These are phyloP conservation scores for Pichia heedii DNA, from an alignment of 805 yeast genomes.

Conservation along the genomic window DNA sequence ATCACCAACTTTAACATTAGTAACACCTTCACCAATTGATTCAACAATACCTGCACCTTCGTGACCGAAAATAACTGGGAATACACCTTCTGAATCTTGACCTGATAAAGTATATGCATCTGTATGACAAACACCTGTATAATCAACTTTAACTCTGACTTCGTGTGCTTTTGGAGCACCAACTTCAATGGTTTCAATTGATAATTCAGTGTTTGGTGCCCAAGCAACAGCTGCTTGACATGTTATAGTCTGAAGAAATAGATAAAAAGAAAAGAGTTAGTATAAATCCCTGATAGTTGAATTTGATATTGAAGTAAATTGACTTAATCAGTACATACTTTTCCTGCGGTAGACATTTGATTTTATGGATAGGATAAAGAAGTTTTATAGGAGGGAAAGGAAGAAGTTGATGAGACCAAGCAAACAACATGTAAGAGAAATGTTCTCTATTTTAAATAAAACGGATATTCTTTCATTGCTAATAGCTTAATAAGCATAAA, in stretches of 20 bases:
- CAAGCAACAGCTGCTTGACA: slow-evolving; percentile 98
- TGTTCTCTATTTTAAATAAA: too few relatives aligned
- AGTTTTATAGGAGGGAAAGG: not conserved
- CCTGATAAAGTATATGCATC: slow-evolving; percentile 97
- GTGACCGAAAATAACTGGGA: slow-evolving; percentile 91
- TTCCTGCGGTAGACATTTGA: slow-evolving; percentile 25
- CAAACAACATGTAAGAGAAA: not conserved
- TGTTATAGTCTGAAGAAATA: slow-evolving; percentile 34
- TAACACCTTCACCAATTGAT: slow-evolving; percentile 89
- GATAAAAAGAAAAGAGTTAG: not conserved
- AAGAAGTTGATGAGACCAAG: not conserved
- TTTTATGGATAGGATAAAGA: not conserved
- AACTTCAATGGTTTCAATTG: slow-evolving; percentile 82
- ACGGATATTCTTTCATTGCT: too few relatives aligned
- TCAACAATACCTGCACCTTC: slow-evolving; percentile 98
- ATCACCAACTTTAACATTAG: slow-evolving; percentile 85
- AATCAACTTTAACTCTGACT: slow-evolving; percentile 79
- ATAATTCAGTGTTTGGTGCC: slow-evolving; percentile 73
- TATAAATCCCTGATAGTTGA: too few relatives aligned
- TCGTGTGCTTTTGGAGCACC: slow-evolving; percentile 95
- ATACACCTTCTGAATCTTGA: slow-evolving; percentile 91
- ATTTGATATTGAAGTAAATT: too few relatives aligned
- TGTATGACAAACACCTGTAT: slow-evolving; percentile 97
- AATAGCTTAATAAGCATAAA: not conserved
- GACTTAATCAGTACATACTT: slow-evolving; percentile 13